Conservation (phyloP, 192 early-diverging fungal species). For the Pilobolus umbonatus region DNA sequence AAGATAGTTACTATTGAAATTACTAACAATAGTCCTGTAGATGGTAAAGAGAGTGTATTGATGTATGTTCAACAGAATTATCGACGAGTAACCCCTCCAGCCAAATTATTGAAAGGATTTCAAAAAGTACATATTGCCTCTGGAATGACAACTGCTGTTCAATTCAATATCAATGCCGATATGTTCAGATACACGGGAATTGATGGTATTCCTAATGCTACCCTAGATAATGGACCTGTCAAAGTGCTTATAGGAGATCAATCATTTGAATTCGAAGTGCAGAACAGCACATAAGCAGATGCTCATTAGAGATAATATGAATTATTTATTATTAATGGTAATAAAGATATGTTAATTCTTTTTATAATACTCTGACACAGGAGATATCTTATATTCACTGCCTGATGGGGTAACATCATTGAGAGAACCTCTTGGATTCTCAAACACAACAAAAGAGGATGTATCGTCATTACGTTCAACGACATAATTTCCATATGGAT, state of each 20-base stretch:
- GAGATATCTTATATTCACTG: too few species aligned
- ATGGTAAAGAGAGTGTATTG: constrained; percentile 52
- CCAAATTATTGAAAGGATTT: constrained; percentile 49
- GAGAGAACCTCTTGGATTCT: neutral
- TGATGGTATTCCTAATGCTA: constrained; percentile 7
- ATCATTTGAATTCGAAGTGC: neutral
- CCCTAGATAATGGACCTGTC: constrained; percentile 10
- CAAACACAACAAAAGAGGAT: constrained; percentile 16
- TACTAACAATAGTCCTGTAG: constrained; percentile 39
- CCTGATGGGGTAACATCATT: too few species aligned
- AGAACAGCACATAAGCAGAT: too few species aligned
- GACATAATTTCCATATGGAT: constrained; percentile 7
- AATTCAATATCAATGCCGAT: constrained; percentile 37
- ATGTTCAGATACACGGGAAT: constrained; percentile 22
- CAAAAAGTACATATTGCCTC: constrained; percentile 38
- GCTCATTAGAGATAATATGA: too few species aligned
- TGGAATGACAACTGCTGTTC: constrained; percentile 37
- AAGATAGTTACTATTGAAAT: constrained; percentile 34
- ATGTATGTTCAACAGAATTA: constrained; percentile 53
- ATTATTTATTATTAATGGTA: too few species aligned
- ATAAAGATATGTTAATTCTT: too few species aligned
- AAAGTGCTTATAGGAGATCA: constrained; percentile 4
- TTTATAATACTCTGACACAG: too few species aligned
- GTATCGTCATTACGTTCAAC: constrained; percentile 6
- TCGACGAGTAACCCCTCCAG: constrained; percentile 47